Evolutionary conservation across 768 basidiomycete species (phyloP).

Genomic region (Candolleomyces efflorescens): DNA sequence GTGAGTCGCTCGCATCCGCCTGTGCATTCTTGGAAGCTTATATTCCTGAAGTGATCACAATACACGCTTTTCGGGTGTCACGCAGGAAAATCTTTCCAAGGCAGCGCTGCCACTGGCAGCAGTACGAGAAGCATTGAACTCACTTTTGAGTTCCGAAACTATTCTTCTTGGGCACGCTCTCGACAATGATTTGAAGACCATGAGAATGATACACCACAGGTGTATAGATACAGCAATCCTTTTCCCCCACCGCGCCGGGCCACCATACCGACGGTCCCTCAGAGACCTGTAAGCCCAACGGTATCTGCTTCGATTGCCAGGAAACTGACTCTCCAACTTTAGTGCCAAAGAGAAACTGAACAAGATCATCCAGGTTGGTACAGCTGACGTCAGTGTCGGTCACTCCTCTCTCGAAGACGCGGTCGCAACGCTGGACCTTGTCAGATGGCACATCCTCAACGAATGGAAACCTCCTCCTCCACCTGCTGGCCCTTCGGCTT

Average conservation of each 20-base stretch:
- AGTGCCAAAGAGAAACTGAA: constrained; percentile 84
- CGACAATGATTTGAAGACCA: constrained; percentile 90
- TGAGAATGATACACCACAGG: constrained; percentile 80
- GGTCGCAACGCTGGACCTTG: constrained; percentile 80
- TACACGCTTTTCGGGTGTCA: constrained; percentile 87
- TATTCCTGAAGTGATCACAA: constrained; percentile 69
- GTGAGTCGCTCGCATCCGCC: constrained; percentile 40
- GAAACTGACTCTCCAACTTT: constrained; percentile 7
- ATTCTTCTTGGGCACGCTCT: constrained; percentile 88
- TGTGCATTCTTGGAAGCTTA: constrained; percentile 4
- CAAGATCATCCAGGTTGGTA: constrained; percentile 63
- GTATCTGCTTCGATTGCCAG: constrained; percentile 13
- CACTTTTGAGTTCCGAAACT: constrained; percentile 72
- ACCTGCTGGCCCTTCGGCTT: neutral
- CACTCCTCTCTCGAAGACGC: constrained; percentile 94
- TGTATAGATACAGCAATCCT: constrained; percentile 86
- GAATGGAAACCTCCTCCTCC: constrained; percentile 30
- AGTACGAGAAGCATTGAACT: constrained; percentile 64
- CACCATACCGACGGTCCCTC: constrained; percentile 79
- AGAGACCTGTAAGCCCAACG: constrained; percentile 61
- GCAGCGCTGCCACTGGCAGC: constrained; percentile 66
- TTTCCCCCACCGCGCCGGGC: constrained; percentile 72
- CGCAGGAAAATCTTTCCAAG: constrained; percentile 46
- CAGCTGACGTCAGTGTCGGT: constrained; percentile 66
- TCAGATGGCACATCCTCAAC: constrained; percentile 77